A percentile compares a stretch with the other conserved stretches of the same genome.
phyloP scores from a whole-genome alignment of 2,329 filamentous ascomycete genomes.

The Neopestalotiopsis sp. region DNA sequence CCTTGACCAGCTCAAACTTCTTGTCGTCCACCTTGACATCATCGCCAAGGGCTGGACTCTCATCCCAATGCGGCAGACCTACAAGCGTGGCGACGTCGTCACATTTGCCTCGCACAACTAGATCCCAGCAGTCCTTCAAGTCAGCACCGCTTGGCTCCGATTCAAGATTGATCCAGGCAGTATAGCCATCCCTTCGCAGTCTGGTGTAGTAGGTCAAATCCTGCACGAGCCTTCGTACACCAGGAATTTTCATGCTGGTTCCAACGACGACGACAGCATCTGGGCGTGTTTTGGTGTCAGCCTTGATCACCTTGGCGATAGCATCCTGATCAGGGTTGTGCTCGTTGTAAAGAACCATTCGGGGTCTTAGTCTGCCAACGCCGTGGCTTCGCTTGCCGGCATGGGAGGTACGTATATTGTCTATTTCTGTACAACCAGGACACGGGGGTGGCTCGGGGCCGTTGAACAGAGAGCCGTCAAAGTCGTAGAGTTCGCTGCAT shows the following conservation, averaged over 20 bases:
- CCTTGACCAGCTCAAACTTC: slow-evolving; percentile 45
- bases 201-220: slow-evolving; percentile 91
- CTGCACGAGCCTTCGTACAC: slow-evolving; percentile 85
- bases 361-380: slow-evolving; percentile 84
- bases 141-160: slow-evolving; percentile 82
- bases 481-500: slow-evolving; percentile 77
- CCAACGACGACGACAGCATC: slow-evolving; percentile 95
- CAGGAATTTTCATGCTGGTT: slow-evolving; percentile 93
- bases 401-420: slow-evolving; percentile 75
- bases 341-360: slow-evolving; percentile 98
- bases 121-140: slow-evolving; percentile 91
- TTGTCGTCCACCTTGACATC: slow-evolving; percentile 51
- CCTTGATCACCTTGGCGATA: slow-evolving; percentile 87
- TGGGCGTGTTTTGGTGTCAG: slow-evolving; percentile 83
- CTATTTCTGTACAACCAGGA: slow-evolving; percentile 73
- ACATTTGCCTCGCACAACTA: slow-evolving; percentile 85
- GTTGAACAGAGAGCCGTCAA: slow-evolving; percentile 80
- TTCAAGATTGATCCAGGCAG: slow-evolving; percentile 94
- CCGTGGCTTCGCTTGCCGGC: slow-evolving; percentile 92
- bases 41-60: slow-evolving; percentile 55
- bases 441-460: slow-evolving; percentile 86
- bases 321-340: slow-evolving; percentile 96
- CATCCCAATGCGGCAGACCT: slow-evolving; percentile 65
- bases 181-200: slow-evolving; percentile 80
- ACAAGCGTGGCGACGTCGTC: slow-evolving; percentile 84